Base-by-base conservation (phyloP, 2,329 filamentous ascomycete species). In the Fusarium sp. region DNA sequence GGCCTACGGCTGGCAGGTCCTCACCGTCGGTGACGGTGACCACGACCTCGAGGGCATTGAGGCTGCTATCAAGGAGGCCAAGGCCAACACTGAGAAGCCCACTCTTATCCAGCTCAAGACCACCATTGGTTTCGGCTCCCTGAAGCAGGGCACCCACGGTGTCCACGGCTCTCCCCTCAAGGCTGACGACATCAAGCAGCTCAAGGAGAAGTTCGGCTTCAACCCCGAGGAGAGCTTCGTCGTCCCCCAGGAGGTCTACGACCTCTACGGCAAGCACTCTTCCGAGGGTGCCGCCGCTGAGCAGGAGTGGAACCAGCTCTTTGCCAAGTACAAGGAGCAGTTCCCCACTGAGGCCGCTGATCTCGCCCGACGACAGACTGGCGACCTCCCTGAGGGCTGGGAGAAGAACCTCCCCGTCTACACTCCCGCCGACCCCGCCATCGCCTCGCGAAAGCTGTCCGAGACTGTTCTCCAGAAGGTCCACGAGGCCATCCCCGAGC, bases 101-200 rank as follows among this genome's bases (percentile, higher is more conserved):
- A 93, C 95, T 71, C 88, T 99, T 81, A 98, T 99, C 89, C 95
- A 97, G 89, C 91, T 99, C 80, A 95, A 92, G 84, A 99, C 97
- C 83, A 98, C 94, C 84, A 99, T 99, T 83, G 97, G 97, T 81
- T 99, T 93, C 86, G 97, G 97, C 80, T 98, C 97, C 79, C 91
- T 93, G 85, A 91, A 97, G 80, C 91, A 97, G 89, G 97, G 97
- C 81, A 98, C 97, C 78, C 93, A 94, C 84, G 94, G 94, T 85
- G 97, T 99, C 73, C 97, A 99, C 90, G 97, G 97, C 79, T 95
- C 96, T 84, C 93, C 97, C 72, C 91, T 99, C 78, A 98, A 98
- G 92, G 90, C 92, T 76, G 96, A 98, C 80, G 97, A 99, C 84
- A 93, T 94, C 85, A 93, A 95, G 90, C 91, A 95, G 85, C 91